These are phyloP conservation scores for Eucalyptus dawsonii DNA, from an alignment of 345 rosid species.

Conservation along the genomic window DNA sequence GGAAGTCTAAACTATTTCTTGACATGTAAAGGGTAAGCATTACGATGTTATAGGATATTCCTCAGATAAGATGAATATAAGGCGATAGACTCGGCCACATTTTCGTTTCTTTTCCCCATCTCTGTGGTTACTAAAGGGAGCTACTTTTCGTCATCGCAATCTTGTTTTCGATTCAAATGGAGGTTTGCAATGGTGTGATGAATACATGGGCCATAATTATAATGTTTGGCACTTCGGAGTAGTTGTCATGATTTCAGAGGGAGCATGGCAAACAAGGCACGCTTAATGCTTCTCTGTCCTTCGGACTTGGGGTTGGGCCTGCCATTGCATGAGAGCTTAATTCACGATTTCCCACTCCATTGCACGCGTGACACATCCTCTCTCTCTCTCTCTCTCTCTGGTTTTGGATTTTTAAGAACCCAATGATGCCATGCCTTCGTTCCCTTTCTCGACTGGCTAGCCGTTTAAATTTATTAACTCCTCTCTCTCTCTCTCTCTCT, in stretches of 20 bases:
- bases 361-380: background rate
- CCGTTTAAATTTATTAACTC: background rate
- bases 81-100: background rate
- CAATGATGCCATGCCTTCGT: background rate
- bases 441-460: background rate
- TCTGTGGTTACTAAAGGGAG: background rate
- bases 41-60: background rate
- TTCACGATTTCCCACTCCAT: background rate
- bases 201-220: background rate
- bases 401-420: background rate
- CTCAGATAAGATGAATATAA: background rate
- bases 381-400: background rate
- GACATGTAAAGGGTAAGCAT: background rate
- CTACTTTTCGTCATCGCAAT: background rate
- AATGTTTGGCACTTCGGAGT: background rate
- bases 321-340: background rate
- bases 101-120: background rate
- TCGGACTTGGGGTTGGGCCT: background rate
- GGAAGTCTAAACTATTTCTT: background rate
- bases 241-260: background rate
- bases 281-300: background rate
- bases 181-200: background rate
- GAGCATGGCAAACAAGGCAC: background rate
- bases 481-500: background rate
- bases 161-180: background rate